phyloP scores from a whole-genome alignment of 208 protist species.

The Herpetomonas samuelpessoai region DNA sequence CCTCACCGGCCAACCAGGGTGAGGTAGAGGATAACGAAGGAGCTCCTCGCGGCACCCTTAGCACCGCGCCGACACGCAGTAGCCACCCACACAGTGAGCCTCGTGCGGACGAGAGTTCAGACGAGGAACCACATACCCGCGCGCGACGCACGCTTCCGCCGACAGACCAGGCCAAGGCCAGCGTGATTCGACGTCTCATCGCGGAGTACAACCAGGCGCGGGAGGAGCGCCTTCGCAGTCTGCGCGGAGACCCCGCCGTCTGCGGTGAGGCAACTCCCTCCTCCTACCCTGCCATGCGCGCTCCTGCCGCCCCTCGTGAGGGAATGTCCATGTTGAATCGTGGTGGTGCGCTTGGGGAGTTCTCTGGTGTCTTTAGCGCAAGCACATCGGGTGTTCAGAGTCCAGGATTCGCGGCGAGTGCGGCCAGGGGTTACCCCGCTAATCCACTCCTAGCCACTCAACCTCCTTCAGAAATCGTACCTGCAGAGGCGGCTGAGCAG shows the following conservation, averaged over 20 bases:
- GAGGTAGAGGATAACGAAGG: neutral
- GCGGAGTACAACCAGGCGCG: neutral
- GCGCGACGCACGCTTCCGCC: neutral
- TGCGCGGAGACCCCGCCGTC: too few species aligned
- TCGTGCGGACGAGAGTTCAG: too few species aligned
- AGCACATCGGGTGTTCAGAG: too few species aligned
- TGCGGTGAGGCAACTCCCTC: too few species aligned
- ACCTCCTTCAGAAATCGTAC: too few species aligned
- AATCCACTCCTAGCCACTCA: neutral
- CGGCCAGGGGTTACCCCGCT: too few species aligned
- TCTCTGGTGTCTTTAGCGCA: too few species aligned
- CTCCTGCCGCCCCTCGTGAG: neutral
- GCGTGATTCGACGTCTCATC: neutral
- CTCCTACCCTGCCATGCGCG: too few species aligned
- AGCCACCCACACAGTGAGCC: too few species aligned
- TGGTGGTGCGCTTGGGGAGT: too few species aligned
- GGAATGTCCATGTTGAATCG: neutral
- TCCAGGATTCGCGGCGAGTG: too few species aligned
- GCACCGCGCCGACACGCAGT: neutral
- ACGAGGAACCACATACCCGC: neutral
- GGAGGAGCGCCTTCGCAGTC: neutral
- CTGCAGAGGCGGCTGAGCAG: too few species aligned
- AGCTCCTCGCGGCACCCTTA: neutral
- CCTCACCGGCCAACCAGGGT: neutral
- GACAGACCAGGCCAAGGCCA: neutral